Evolutionary conservation across 2,329 filamentous ascomycete genomes (phyloP), one percentile per base, ranked within the genome.

Genomic region (Ascochyta fabae): DNA sequence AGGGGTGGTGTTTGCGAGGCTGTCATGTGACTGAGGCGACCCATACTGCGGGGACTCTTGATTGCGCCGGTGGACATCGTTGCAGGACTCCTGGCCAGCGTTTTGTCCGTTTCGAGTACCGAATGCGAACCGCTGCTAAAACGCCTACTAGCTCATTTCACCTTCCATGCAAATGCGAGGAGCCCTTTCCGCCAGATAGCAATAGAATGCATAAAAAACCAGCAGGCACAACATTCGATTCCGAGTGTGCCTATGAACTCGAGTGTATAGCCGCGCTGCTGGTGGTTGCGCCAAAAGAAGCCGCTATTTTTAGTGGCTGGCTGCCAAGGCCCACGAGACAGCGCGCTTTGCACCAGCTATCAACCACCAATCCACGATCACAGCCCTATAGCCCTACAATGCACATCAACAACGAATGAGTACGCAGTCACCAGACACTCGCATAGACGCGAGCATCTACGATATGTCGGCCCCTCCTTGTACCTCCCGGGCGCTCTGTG

Each of bases 271-370:
- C 31, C 47, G 48, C 40, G 48, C 40, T 47, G 44, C 38, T 39
- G 35, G 50, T 43, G 22, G 29, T 49, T 45, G 49, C 40, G 29
- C 39, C 27, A 24, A 40, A 40, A 48, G 34, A 39, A 57, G n/a
- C 49, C 46, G 46, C 67, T 71, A 72, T 71, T 65, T 71, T 71
- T 70, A 66, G 66, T 46, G 56, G 27, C 59, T 55, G 49, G 24
- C 40, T 47, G 59, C 53, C 51, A 49, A 56, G 55, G 36, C 54
- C 64, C 57, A 64, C 56, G 58, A 61, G 59, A 59, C 60, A 60
- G 41, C 44, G 62, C 56, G 63, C 8, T 12, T 10, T 12, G 56
- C 59, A 56, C 48, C 50, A 53, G 53, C 38, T 42, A 43, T 41
- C 31, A 36, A 38, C 31, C 49, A 44, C 48, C 24, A 27, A 23